phyloP scores from a whole-genome alignment of 345 rosid species.

The Moringa oleifera region DNA sequence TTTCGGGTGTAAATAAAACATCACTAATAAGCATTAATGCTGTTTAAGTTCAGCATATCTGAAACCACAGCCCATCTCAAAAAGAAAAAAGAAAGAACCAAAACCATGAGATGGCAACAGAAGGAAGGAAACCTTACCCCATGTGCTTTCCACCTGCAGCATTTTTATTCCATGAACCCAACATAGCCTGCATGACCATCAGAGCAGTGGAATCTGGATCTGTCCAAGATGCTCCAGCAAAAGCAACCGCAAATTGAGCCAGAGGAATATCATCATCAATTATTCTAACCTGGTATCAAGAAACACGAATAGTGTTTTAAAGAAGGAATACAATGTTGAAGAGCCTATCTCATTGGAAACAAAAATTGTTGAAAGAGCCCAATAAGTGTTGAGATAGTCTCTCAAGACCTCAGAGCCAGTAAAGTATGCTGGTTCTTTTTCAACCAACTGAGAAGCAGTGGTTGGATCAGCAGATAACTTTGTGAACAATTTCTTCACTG shows the following conservation, averaged over 20 bases:
- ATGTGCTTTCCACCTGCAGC: slow-evolving; percentile 95
- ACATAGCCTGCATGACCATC: slow-evolving; percentile 98
- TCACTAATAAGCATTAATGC: neutral
- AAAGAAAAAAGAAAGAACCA: neutral
- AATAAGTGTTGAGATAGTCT: slow-evolving; percentile 7
- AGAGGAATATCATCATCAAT: slow-evolving; percentile 89
- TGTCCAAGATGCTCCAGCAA: slow-evolving; percentile 95
- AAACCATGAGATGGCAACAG: neutral
- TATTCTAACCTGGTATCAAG: slow-evolving; percentile 70
- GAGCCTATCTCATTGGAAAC: too few relatives aligned
- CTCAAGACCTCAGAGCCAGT: slow-evolving; percentile 93
- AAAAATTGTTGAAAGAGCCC: too few relatives aligned
- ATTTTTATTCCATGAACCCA: slow-evolving; percentile 92
- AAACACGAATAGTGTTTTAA: slow-evolving; percentile 1
- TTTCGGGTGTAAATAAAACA: neutral
- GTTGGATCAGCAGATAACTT: slow-evolving; percentile 82
- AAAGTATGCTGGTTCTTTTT: slow-evolving; percentile 74
- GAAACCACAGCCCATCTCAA: neutral
- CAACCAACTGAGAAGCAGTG: slow-evolving; percentile 78
- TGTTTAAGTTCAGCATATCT: neutral
- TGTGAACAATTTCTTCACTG: slow-evolving; percentile 74
- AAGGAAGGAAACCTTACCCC: slow-evolving; percentile 64
- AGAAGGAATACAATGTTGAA: neutral
- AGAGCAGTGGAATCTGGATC: slow-evolving; percentile 95
- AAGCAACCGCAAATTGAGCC: slow-evolving; percentile 98